Evolutionary conservation across 2,329 filamentous ascomycete species (phyloP).

Genomic region (Lomentospora prolificans): DNA sequence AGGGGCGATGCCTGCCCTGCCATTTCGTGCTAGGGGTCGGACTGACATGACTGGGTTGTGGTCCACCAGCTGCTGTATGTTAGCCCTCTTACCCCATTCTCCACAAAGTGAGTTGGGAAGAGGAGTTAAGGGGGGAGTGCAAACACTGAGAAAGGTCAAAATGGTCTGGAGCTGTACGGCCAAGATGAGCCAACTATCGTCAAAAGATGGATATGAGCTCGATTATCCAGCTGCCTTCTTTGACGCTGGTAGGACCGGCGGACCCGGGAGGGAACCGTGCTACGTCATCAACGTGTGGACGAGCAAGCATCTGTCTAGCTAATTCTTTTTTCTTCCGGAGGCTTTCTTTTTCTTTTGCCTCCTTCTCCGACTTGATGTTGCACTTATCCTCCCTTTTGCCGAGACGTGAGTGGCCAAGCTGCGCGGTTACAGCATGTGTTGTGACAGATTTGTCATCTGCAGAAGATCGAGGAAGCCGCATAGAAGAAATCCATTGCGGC

Average conservation of each 20-base stretch:
- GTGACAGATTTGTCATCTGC: not conserved
- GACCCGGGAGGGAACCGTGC: not conserved
- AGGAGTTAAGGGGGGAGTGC: not conserved
- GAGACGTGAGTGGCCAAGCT: not conserved
- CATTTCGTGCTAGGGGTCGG: not conserved
- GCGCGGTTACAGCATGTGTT: not conserved
- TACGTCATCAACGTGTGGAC: not conserved
- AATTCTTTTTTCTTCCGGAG: not conserved
- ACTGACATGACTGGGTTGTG: not conserved
- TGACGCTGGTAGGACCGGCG: not conserved
- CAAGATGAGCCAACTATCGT: not conserved
- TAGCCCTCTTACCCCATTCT: not conserved
- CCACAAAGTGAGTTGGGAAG: not conserved
- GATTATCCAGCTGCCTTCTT: not conserved
- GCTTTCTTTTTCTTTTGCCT: not conserved
- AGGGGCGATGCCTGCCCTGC: not conserved
- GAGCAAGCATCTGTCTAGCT: not conserved
- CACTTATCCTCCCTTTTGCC: not conserved
- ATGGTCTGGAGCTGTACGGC: not conserved
- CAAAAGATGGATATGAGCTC: not conserved
- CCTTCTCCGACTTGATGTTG: too few relatives aligned
- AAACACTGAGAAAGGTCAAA: not conserved
- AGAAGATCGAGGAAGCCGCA: constrained; percentile 1
- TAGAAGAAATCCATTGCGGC: constrained; percentile 1
- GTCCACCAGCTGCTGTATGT: not conserved